Evolutionary conservation across 345 rosid species (phyloP).

Genomic region (Ceriops tagal): DNA sequence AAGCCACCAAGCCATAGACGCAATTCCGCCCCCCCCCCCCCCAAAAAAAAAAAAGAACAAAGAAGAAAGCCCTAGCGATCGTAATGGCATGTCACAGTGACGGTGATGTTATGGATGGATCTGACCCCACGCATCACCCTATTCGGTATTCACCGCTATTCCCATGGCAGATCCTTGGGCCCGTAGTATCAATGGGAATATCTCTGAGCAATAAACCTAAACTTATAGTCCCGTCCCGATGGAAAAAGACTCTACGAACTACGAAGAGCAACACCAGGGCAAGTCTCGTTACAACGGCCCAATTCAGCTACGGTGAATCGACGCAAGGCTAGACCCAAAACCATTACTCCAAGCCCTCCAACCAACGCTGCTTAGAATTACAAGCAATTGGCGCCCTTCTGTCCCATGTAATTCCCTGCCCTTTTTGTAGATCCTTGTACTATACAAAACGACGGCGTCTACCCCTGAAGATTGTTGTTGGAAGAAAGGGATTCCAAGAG

Average conservation of each 20-base stretch:
- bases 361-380: constrained; percentile 60
- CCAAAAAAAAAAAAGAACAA: constrained; percentile 53
- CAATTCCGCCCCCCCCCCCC: constrained; percentile 39
- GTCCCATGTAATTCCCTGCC: constrained; percentile 22
- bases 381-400: constrained; percentile 75
- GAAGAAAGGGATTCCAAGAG: too few species aligned
- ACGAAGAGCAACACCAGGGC: constrained; percentile 56
- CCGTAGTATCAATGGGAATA: constrained; percentile 73
- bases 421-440: too few species aligned
- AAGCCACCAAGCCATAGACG: constrained; percentile 46
- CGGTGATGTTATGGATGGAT: constrained; percentile 43
- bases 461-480: too few species aligned
- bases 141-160: constrained; percentile 62
- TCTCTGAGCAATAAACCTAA: constrained; percentile 56
- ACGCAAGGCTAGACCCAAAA: constrained; percentile 46
- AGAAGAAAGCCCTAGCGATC: constrained; percentile 47
- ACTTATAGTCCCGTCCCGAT: constrained; percentile 64
- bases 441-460: too few species aligned
- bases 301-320: constrained; percentile 42
- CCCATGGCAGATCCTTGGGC: constrained; percentile 73
- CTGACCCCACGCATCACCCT: constrained; percentile 70
- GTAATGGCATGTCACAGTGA: constrained; percentile 51
- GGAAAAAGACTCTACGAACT: constrained; percentile 69
- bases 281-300: constrained; percentile 62
- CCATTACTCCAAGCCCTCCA: constrained; percentile 33